Base-by-base conservation (phyloP, 2,329 filamentous ascomycete species). In the Claviceps spartinae region DNA sequence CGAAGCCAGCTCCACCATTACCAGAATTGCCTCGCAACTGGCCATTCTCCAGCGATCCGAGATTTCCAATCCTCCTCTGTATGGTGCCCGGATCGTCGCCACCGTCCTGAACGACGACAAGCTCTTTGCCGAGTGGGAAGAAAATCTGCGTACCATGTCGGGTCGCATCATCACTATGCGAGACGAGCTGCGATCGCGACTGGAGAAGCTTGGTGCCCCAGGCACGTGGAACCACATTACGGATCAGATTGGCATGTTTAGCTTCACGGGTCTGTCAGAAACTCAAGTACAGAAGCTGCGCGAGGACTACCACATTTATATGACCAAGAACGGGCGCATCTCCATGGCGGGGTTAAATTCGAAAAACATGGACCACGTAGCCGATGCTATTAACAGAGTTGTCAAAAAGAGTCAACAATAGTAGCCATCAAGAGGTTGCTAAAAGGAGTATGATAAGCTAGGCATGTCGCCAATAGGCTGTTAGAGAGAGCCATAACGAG, bases 211-310 rank as follows among this genome's bases (percentile, higher is more conserved):
- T 54, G 81, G 80, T 34, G 96, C 93, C 0, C 91, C 91, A 0
- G 91, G 91, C 36, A 85, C 79, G 14, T 98, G 93, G 93, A 88
- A 90, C 64, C 93, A 98, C 72, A 95, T 98, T 67, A 96, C 90
- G 16, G 87, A 94, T 62, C 93, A 98, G 77, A 98, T 98, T 65
- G 93, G 93, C 72, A 98, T 98, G 93, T 98, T 98, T 73, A 91
- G 85, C 68, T 98, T 95, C 68, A 94, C 88, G 1, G 88, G 88
- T 13, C 70, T 94, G 65, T 78, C 68, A 13, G 85, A 89, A 71
- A 65, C 78, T 56, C 87, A 93, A 66, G 87, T 91, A 7, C 60
- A 78, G 59, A 82, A 80, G 70, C 72, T 93, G 55, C 77, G 83
- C 50, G 74, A 81, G 55, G 79, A 86, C 49, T 79, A 75, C 54